Base-by-base conservation (phyloP, 352 stramenopile genomes). In the Phytophthora sojae region DNA sequence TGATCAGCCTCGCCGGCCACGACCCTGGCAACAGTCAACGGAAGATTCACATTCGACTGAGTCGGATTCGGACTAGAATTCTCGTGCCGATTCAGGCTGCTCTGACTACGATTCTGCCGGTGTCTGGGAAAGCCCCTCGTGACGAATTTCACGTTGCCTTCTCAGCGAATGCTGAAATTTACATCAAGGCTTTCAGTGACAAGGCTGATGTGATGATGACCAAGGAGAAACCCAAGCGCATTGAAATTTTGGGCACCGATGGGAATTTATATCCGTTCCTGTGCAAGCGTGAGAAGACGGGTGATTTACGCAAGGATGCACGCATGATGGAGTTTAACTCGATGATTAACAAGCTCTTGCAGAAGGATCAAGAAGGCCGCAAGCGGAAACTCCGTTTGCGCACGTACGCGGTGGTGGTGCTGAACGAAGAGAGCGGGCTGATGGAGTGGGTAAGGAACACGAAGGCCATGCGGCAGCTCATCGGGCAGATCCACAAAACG, bases 401-500 rank as follows among this genome's bases (percentile, higher is more conserved):
- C 0, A 99, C 98, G 8, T 99, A 99, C 79, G 96, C 97, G 4
- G 98, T 99, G 4, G 97, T 99, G 14, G 99, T 97, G 79, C 84
- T 99, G 56, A 99, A 99, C 64, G 98, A 99, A 92, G 98, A 99
- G 77, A 99, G 96, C 78, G 98, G 98, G 5, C 87, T 99, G 53
- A 95, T 99, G 64, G 98, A 99, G 82, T 99, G 98, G 98, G 98
- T 99, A n/a, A 90, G 87, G 25, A 89, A 99, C 67, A 99, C 98
- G 6, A 92, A 98, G 51, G 96, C 96, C 3, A 94, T 99, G 89
- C 88, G 90, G 23, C 88, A 96, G 58, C 77, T 97, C 11, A 93
- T 97, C 49, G 79, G 81, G 0, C 90, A 96, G 63, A 96, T 96
- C 51, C 86, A 95, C 77, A 96, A 96, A 59, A 95, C 90, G 0